phyloP scores from a whole-genome alignment of 495 filamentous ascomycete species.

The Delitschia confertaspora region DNA sequence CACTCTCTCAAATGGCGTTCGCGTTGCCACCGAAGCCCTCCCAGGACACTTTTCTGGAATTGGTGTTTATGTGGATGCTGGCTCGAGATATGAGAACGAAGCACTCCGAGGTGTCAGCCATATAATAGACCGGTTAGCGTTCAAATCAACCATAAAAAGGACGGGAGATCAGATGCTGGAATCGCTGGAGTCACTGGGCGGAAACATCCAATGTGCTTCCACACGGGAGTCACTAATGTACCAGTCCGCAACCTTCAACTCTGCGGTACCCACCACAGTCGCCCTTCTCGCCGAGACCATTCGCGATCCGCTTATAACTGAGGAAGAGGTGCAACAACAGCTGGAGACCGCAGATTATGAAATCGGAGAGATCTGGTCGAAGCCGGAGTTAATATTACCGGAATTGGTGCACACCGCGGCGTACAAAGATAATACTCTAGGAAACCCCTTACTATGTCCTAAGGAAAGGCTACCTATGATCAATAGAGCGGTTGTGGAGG shows the following conservation, averaged over 20 bases:
- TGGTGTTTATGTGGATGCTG: conserved; percentile 93
- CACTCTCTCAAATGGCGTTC: conserved; percentile 83
- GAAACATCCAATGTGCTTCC: conserved; percentile 92
- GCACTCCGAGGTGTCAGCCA: conserved; percentile 85
- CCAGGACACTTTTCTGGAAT: conserved; percentile 93
- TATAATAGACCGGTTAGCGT: conserved; percentile 90
- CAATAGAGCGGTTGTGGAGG: conserved; percentile 60
- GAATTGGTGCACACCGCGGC: conserved; percentile 92
- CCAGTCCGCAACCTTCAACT: conserved; percentile 96
- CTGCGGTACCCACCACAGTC: conserved; percentile 71
- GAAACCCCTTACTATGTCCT: conserved; percentile 87
- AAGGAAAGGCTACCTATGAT: conserved; percentile 72
- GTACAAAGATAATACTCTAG: conserved; percentile 89
- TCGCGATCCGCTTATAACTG: conserved; percentile 77
- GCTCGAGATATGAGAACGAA: conserved; percentile 86
- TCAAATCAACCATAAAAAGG: conserved; percentile 76
- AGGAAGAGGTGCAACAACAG: conserved; percentile 79
- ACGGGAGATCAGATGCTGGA: conserved; percentile 81
- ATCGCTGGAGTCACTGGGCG: conserved; percentile 73
- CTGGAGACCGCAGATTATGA: conserved; percentile 89
- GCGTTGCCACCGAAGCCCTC: conserved; percentile 90
- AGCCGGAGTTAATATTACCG: conserved; percentile 89
- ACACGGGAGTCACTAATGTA: conserved; percentile 98
- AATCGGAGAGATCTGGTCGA: conserved; percentile 95
- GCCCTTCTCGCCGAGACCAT: conserved; percentile 91